Base-by-base conservation (phyloP, 768 basidiomycete species). In the Suillus decipiens region DNA sequence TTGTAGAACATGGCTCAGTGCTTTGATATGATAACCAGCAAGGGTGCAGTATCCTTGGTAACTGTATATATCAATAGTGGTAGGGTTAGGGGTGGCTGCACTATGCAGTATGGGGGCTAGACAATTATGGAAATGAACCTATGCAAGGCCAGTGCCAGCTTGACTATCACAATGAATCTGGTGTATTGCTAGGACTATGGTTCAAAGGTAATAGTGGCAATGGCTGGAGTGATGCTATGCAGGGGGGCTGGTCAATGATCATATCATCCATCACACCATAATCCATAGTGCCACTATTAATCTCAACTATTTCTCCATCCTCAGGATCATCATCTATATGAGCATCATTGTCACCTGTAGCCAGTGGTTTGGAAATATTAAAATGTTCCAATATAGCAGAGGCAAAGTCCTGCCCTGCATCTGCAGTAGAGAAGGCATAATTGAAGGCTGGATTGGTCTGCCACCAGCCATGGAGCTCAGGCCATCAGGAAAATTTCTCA, bases 401-500 rank as follows among this genome's bases (percentile, higher is more conserved):
- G 11, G 63, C 50, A n/a, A 61, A 64, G 33, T 61, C 43, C 50
- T 61, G 51, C 8, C 60, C 60, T 5, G n/a, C 11, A 47, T 64
- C 41, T 11, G 42, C 51, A 2, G 51, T 64, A 9, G 31, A 31
- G 31, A 54, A 64, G 1, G 37, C n/a, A 10, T 33, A 1, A 14
- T 64, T 64, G 34, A 51, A 61, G 6, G 41, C 37, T 31, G 60
- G 63, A 12, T 60, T 64, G 3, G 48, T 54, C 24, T 15, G 7
- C 63, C 60, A 64, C 22, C 61, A 64, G 14, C 60, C 60, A 64
- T 64, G 63, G 12, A 64, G 41, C 36, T 64, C 53, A 19, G 47
- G 43, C 60, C 60, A 64, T 51, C 63, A 64, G 17, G 63, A 60
- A 28, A 64, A 64, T 43, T 42, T 55, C 19, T 55, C 8, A 5